A percentile compares a stretch with the other conserved stretches of the same genome.
These are phyloP conservation scores for Fraxinus quadrangulata DNA, from an alignment of 257 asterid species.

Conservation along the genomic window DNA sequence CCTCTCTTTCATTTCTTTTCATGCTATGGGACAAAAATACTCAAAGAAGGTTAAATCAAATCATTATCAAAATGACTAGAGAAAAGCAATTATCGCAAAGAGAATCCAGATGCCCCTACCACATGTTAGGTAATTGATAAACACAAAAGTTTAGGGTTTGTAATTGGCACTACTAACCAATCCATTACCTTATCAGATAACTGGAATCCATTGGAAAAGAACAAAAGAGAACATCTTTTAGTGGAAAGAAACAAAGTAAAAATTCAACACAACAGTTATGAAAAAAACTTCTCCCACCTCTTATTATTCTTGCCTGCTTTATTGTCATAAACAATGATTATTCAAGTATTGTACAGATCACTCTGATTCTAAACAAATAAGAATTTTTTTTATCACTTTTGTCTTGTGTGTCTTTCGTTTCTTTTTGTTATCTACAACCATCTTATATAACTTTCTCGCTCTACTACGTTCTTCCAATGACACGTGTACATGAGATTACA, in stretches of 20 bases:
- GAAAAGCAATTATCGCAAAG: not conserved
- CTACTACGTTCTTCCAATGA: constrained; percentile 13
- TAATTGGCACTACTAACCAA: not conserved
- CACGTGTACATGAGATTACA: constrained; percentile 23
- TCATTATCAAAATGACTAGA: not conserved
- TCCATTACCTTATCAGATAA: not conserved
- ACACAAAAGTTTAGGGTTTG: not conserved
- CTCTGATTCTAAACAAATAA: constrained; percentile 25
- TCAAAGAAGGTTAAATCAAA: not conserved
- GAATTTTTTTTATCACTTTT: not conserved
- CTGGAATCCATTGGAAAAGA: not conserved
- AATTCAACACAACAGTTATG: not conserved
- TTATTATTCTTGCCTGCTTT: constrained; percentile 27
- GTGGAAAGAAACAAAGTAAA: not conserved
- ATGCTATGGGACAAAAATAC: no score
- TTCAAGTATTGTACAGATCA: constrained; percentile 30
- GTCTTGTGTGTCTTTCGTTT: constrained; percentile 16
- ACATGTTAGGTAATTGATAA: not conserved
- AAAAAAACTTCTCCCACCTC: constrained; percentile 26
- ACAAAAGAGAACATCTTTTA: not conserved
- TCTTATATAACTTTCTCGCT: constrained; percentile 12
- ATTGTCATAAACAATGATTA: constrained; percentile 27
- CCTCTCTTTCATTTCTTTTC: no score
- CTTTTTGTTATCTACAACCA: constrained; percentile 42
- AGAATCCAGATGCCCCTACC: not conserved